A percentile compares a stretch with the other conserved stretches of the same genome.
Conservation (phyloP, 106 monocot genomes). For the Platanthera zijinensis region DNA sequence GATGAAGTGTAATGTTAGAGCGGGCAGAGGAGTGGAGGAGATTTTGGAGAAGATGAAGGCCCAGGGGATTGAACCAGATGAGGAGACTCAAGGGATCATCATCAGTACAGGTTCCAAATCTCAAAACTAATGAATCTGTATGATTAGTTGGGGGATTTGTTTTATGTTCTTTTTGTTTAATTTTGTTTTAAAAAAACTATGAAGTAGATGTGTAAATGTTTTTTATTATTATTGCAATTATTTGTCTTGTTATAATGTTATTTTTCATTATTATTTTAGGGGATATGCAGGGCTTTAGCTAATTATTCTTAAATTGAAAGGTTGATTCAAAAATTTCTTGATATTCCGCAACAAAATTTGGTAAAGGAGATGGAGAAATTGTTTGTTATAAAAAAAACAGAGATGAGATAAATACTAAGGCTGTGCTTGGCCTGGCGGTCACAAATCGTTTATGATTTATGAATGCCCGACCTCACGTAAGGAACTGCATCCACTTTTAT, state of each 20-base stretch:
- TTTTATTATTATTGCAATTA: neutral
- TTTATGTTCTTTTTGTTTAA: too few relatives aligned
- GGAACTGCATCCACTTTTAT: too few relatives aligned
- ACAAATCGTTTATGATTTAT: too few relatives aligned
- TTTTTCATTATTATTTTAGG: neutral
- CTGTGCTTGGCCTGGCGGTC: too few relatives aligned
- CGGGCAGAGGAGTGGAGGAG: conserved; percentile 31
- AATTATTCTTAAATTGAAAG: neutral
- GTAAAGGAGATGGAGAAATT: too few relatives aligned
- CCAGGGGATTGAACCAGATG: conserved; percentile 30
- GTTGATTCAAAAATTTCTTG: neutral
- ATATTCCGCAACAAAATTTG: neutral
- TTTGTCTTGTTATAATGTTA: neutral
- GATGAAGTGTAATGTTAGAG: conserved; percentile 43
- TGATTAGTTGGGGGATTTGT: too few relatives aligned
- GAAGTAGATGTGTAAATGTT: neutral
- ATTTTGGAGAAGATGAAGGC: conserved; percentile 39
- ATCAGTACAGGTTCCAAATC: conserved; percentile 1
- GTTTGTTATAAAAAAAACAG: too few relatives aligned
- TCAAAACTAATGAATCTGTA: neutral
- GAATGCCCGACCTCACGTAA: too few relatives aligned
- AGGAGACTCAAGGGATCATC: conserved; percentile 29
- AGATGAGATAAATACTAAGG: too few relatives aligned
- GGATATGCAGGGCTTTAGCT: neutral
- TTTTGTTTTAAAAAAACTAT: too few relatives aligned